These are phyloP conservation scores for Didymella keratinophila DNA, from an alignment of 2,329 filamentous ascomycete genomes.

Conservation along the genomic window DNA sequence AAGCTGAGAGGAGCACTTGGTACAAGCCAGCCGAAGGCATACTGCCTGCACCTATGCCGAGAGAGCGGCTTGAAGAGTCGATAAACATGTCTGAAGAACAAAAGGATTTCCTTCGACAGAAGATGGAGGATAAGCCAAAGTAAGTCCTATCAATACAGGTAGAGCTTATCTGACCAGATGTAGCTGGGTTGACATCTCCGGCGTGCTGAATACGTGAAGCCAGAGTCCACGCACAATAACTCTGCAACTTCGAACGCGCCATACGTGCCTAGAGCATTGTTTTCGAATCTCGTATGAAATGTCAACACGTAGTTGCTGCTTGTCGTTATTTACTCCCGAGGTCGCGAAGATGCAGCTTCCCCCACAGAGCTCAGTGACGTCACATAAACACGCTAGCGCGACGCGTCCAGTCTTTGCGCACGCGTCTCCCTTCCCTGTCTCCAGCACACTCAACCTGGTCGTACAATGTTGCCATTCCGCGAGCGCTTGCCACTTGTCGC, in stretches of 20 bases:
- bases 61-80: conserved; percentile 1
- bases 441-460: not conserved
- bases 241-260: not conserved
- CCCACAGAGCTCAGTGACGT: not conserved
- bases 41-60: not conserved
- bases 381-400: not conserved
- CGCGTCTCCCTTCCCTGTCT: not conserved
- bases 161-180: too few species aligned
- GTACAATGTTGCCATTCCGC: not conserved
- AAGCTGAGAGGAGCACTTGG: not conserved
- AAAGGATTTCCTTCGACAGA: not conserved
- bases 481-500: not conserved
- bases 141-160: too few species aligned
- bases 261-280: not conserved
- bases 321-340: not conserved
- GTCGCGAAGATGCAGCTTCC: not conserved
- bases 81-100: not conserved
- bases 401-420: not conserved
- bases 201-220: not conserved
- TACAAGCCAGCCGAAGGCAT: not conserved
- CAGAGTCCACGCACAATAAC: not conserved
- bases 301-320: not conserved
- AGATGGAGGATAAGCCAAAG: not conserved
- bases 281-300: too few species aligned
- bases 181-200: not conserved